phyloP scores from a whole-genome alignment of 257 asterid genomes.

The Eustoma russellianum region DNA sequence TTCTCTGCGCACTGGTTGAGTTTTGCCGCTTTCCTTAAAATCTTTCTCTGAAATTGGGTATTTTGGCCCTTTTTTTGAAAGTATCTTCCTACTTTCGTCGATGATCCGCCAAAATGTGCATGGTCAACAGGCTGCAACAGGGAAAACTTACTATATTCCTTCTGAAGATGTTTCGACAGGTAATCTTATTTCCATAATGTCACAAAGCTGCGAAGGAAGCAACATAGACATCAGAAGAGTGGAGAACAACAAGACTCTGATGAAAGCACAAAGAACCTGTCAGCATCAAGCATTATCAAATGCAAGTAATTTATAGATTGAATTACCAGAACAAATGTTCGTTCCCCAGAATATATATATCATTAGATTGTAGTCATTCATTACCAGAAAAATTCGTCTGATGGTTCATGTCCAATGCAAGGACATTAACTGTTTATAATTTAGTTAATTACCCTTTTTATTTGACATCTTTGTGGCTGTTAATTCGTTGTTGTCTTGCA shows the following conservation, averaged over 20 bases:
- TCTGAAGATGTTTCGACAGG: neutral
- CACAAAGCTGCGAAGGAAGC: slow-evolving; percentile 8
- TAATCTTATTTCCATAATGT: neutral
- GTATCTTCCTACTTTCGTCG: slow-evolving; percentile 47
- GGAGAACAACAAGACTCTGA: neutral
- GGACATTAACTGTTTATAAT: no score
- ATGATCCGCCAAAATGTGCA: slow-evolving; percentile 18
- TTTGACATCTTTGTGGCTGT: no score
- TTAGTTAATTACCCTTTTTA: no score
- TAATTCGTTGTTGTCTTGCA: no score
- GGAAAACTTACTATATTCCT: slow-evolving; percentile 5
- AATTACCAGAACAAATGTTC: no score
- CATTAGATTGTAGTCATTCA: no score
- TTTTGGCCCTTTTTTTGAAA: slow-evolving; percentile 31
- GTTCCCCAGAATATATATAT: no score
- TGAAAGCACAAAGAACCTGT: neutral
- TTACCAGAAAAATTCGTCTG: no score
- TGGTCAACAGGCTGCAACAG: neutral
- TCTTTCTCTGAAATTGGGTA: slow-evolving; percentile 54
- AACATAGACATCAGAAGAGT: neutral
- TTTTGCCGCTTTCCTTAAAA: slow-evolving; percentile 38
- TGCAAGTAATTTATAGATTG: neutral
- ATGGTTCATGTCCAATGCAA: no score
- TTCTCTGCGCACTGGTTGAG: slow-evolving; percentile 32
- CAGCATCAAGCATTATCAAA: slow-evolving; percentile 5